Evolutionary conservation across 139 green algal genomes (phyloP), one percentile per base, ranked within the genome.

Genomic region (Chlorella sp.): DNA sequence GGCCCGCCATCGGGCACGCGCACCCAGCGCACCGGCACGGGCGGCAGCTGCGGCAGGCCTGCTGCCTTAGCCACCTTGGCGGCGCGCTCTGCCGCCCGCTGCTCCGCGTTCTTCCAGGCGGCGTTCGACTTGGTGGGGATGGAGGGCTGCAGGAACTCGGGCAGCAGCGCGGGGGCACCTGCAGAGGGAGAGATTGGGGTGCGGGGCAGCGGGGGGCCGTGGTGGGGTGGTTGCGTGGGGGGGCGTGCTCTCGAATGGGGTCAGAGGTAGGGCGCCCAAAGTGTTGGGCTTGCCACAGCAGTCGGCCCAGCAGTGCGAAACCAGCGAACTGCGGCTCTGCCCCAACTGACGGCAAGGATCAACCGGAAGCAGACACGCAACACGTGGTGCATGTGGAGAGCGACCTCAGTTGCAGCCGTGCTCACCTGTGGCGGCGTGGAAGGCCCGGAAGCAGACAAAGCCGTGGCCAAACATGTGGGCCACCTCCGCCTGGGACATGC

Each of bases 401-500:
- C n/a, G n/a, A n/a, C n/a, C n/a, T n/a, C n/a, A n/a, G n/a, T n/a
- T n/a, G n/a, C n/a, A n/a, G n/a, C n/a, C n/a, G n/a, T n/a, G 54
- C 86, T 46, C 62, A 86, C 92, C 87, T 73, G 87, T 90, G 30
- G 22, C 16, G 11, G 87, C 88, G 17, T 92, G 74, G 54, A 89
- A 93, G 44, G 86, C 83, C 0, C 92, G 73, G 46, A 95, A 90
- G 84, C 92, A 94, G 38, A 93, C 80, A 44, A 60, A 84, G 44
- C 79, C 79, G 22, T 76, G 48, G 22, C 70, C 74, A 67, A 95
- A 95, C 34, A 89, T 86, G 26, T 70, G 43, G 0, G 92, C 84
- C 56, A 95, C 89, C 84, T 95, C 73, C 0, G 70, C 51, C 64
- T 86, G 77, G 26, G 28, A 78, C 93, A 96, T 95, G 48, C 87